phyloP scores from a whole-genome alignment of 331 rosid genomes.

The Stylosanthes scabra region DNA sequence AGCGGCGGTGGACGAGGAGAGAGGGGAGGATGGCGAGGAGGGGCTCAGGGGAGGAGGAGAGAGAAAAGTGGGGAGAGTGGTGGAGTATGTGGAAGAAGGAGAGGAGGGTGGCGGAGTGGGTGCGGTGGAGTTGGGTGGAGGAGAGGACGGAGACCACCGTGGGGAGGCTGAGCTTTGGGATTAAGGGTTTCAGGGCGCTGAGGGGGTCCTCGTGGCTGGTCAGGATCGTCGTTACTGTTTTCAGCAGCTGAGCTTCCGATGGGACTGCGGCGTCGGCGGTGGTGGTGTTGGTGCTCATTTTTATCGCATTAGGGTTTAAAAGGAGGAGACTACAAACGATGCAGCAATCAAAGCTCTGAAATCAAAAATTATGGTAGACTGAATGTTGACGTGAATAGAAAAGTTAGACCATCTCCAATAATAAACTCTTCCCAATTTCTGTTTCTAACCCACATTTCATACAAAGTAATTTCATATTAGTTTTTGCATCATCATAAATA shows the following conservation, averaged over 20 bases:
- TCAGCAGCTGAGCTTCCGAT: background rate
- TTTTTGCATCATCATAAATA: too few relatives aligned
- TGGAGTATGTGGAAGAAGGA: slow-evolving; percentile 62
- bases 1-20: slow-evolving; percentile 61
- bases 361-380: too few relatives aligned
- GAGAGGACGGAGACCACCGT: slow-evolving; percentile 62
- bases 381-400: too few relatives aligned
- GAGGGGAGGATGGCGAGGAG: slow-evolving; percentile 72
- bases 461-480: too few relatives aligned
- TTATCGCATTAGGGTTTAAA: too few relatives aligned
- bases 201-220: slow-evolving; percentile 33
- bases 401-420: too few relatives aligned
- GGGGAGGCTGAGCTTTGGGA: slow-evolving; percentile 42
- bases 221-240: slow-evolving; percentile 53
- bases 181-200: slow-evolving; percentile 40
- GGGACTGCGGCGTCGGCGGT: background rate
- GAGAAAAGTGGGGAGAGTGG: slow-evolving; percentile 52
- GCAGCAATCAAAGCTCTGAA: too few relatives aligned
- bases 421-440: too few relatives aligned
- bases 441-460: too few relatives aligned
- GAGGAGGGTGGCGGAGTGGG: slow-evolving; percentile 43
- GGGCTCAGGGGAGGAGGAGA: slow-evolving; percentile 46
- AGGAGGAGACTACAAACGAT: too few relatives aligned
- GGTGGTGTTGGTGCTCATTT: background rate
- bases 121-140: slow-evolving; percentile 50